Base-by-base conservation (phyloP, 176 grass and related monocot species). In the Oryza officinalis region DNA sequence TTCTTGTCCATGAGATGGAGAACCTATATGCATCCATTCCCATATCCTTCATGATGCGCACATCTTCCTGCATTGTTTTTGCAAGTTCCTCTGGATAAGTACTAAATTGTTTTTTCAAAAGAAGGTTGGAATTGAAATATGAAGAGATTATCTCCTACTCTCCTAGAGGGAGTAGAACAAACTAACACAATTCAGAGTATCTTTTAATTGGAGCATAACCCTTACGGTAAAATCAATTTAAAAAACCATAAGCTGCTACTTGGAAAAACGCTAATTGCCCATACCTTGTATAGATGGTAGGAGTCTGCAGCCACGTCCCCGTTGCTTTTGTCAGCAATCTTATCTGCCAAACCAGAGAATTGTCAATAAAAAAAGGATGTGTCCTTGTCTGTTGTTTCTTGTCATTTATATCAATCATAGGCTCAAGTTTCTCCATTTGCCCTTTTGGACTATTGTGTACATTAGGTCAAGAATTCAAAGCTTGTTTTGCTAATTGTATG, bases 201-300 rank as follows among this genome's bases (percentile, higher is more conserved):
- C 5, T 8, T 31, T 50, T 50, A 1, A 50, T 50, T 50, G 43
- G 43, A 45, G 13, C 1, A 37, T 17, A 35, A 27, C 13, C 26
- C 8, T 65, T 17, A 80, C 13, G 6, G 26, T 31, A 57, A 27
- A 70, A 14, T 50, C 13, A 13, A 13, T 12, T 47, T n/a, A 72
- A 54, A 8, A 45, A 61, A 8, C 27, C 14, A 37, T 20, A 64
- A 50, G 15, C 4, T 18, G 13, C 47, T 50, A 50, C 47, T 50
- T 18, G 9, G 9, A 0, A 66, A 59, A 18, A 31, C 10, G 0
- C 26, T 41, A 30, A 4, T 59, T 64, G 2, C 1, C 66, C 3
- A 7, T 61, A 91, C 92, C 92, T 88, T 91, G 67, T 94, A 88
- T 38, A 76, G 82, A 83, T 88, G 88, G 47, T 86, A 94, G 13